phyloP scores from a whole-genome alignment of 257 asterid species.

The Forsythia viridissima region DNA sequence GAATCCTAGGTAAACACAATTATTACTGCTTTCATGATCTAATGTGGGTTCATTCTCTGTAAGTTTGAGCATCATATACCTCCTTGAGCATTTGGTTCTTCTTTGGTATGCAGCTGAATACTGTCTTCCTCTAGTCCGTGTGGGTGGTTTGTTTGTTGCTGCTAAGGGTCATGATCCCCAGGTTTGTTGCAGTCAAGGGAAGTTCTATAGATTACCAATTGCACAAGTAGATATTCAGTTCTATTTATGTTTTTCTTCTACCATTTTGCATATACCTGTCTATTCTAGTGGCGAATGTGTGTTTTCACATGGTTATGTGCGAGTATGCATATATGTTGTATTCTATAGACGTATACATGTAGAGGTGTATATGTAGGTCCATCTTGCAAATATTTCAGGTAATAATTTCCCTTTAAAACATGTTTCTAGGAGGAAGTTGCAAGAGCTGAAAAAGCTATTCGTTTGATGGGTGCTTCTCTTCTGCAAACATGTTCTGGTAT shows the following conservation, averaged over 20 bases:
- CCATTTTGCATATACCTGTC: background rate
- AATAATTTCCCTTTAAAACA: background rate
- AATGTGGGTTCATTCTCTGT: background rate
- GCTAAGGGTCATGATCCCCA: slow-evolving; percentile 95
- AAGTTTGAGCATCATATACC: background rate
- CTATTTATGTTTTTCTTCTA: background rate
- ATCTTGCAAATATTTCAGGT: slow-evolving; percentile 1
- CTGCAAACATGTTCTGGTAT: slow-evolving; percentile 71
- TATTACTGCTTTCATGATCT: background rate
- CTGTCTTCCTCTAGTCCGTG: slow-evolving; percentile 89
- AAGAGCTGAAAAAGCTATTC: slow-evolving; percentile 79
- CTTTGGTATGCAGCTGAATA: slow-evolving; percentile 68
- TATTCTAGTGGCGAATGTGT: too few relatives aligned
- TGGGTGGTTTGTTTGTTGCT: slow-evolving; percentile 89
- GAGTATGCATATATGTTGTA: background rate
- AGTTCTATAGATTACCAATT: slow-evolving; percentile 13
- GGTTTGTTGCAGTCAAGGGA: slow-evolving; percentile 35
- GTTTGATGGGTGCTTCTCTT: slow-evolving; percentile 81
- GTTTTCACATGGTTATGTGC: background rate
- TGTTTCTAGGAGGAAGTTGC: slow-evolving; percentile 76
- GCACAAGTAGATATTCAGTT: slow-evolving; percentile 10
- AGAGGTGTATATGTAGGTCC: background rate
- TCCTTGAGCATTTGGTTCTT: slow-evolving; percentile 23
- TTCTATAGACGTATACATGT: background rate
- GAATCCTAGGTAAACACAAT: slow-evolving; percentile 60